Base-by-base conservation (phyloP, 495 filamentous ascomycete species). In the Neurospora cerealis region DNA sequence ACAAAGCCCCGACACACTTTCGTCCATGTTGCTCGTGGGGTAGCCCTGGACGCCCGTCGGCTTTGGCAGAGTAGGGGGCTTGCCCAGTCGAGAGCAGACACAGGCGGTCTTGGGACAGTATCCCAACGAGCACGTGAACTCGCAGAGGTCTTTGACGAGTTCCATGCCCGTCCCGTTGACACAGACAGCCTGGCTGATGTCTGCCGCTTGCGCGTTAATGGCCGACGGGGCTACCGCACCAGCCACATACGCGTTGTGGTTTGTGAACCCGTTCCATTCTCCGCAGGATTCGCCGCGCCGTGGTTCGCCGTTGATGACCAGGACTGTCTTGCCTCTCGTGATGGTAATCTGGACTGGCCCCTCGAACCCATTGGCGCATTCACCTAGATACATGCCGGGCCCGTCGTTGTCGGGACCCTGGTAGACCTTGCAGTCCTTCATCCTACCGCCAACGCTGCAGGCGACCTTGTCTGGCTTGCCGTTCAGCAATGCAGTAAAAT, bases 261-360 rank as follows among this genome's bases (percentile, higher is more conserved):
- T 46, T 44, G 10, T 71, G 32, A 71, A 21, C 13, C 73, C 73
- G n/a, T n/a, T n/a, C n/a, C n/a, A n/a, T n/a, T n/a, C n/a, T n/a
- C n/a, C n/a, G n/a, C n/a, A n/a, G n/a, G n/a, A n/a, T n/a, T n/a
- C n/a, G n/a, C n/a, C n/a, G n/a, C n/a, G n/a, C n/a, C n/a, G n/a
- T n/a, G n/a, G n/a, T n/a, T n/a, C n/a, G 42, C 42, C 42, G n/a
- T 5, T 28, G 42, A 39, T 38, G 36, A 17, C 54, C 1, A 71
- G 32, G 13, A 54, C 54, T 5, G 34, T 69, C 32, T 41, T 1
- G 13, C 40, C 40, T 17, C 13, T 17, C 6, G 40, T 41, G 40
- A 41, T 5, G 40, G 6, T 41, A 46, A 91, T 80, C 8, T 76
- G 84, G 4, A 90, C 88, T 17, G 79, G 81, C 1, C 5, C 81